phyloP scores from a whole-genome alignment of 73 alveolate genomes.

The Durusdinium trenchii region DNA sequence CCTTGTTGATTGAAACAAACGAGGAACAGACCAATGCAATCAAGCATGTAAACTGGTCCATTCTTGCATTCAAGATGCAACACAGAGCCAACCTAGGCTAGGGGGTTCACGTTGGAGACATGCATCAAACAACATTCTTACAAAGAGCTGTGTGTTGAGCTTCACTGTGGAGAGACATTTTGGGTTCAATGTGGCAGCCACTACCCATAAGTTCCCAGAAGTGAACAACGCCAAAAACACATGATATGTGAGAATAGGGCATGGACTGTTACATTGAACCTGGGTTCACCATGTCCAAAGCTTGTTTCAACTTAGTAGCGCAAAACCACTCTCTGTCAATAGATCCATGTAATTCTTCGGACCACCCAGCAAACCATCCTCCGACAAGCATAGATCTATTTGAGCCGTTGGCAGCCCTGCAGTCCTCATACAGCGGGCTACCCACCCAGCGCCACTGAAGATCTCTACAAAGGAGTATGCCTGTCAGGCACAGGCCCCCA shows the following conservation, averaged over 20 bases:
- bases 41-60: not conserved
- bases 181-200: no score
- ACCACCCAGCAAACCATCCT: not conserved
- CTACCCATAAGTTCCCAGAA: no score
- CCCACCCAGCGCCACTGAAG: not conserved
- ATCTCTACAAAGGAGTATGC: not conserved
- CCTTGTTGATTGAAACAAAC: conserved; percentile 16
- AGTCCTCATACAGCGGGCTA: not conserved
- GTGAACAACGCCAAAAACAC: no score
- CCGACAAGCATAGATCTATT: not conserved
- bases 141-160: no score
- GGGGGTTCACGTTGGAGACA: no score
- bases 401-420: not conserved
- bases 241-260: no score
- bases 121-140: no score
- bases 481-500: not conserved
- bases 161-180: no score
- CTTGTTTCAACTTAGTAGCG: no score
- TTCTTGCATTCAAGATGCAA: not conserved
- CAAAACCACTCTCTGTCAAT: not conserved
- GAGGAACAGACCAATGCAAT: not conserved
- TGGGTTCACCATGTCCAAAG: no score
- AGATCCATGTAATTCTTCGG: not conserved
- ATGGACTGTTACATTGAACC: no score
- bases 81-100: not conserved